Conservation (phyloP, 192 early-diverging fungal species). For the Rhizophagus sp. region DNA sequence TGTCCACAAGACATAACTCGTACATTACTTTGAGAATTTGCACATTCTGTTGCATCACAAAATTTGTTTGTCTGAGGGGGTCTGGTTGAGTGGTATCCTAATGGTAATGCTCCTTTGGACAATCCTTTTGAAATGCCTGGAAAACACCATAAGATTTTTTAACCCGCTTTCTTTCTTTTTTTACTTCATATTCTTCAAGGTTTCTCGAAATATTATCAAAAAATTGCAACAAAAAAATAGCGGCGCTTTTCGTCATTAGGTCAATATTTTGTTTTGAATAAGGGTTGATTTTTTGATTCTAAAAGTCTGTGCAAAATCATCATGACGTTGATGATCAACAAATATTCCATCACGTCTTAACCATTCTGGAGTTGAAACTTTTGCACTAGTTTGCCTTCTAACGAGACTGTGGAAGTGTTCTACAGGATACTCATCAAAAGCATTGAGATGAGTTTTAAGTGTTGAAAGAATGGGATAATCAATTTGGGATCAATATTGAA, state of each 20-base stretch:
- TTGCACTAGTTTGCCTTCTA: not conserved
- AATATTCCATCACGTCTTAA: not conserved
- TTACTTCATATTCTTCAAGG: not conserved
- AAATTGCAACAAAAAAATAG: not conserved
- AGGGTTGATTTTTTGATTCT: too few species aligned
- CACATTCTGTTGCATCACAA: not conserved
- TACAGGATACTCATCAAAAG: slow-evolving; percentile 8
- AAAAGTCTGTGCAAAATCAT: not conserved
- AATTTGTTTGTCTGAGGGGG: not conserved
- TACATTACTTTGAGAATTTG: not conserved
- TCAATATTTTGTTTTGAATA: too few species aligned
- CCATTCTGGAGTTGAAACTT: too few species aligned
- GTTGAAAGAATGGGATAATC: not conserved
- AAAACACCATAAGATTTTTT: slow-evolving; percentile 4
- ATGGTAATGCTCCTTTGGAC: not conserved
- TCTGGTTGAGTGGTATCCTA: not conserved
- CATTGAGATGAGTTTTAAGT: not conserved
- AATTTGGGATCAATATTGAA: not conserved
- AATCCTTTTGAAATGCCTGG: not conserved
- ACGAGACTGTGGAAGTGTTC: not conserved
- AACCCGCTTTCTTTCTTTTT: not conserved
- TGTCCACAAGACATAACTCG: not conserved
- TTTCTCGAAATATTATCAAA: not conserved
- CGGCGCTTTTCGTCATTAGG: too few species aligned
- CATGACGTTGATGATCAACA: not conserved